Percentiles rank a stretch among this genome's conserved stretches.
phyloP scores from a whole-genome alignment of 257 asterid species.

The Solanum rostratum region DNA sequence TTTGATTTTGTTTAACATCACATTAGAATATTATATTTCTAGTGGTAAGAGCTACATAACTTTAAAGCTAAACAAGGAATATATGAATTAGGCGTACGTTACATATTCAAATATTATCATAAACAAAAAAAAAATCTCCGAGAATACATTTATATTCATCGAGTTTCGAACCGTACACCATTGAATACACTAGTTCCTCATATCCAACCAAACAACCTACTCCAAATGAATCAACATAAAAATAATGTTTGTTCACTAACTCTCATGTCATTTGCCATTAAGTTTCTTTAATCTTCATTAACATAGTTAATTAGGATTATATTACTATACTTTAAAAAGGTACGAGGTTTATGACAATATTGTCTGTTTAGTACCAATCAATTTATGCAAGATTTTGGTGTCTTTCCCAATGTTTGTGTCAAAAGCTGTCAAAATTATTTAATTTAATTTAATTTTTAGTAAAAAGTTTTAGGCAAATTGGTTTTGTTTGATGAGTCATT shows the following conservation, averaged over 20 bases:
- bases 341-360: constrained; percentile 1
- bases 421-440: neutral
- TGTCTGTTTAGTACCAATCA: neutral
- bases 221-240: neutral
- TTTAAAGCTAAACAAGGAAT: neutral
- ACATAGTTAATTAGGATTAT: neutral
- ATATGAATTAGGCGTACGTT: neutral
- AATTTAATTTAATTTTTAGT: neutral
- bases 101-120: neutral
- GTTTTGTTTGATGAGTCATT: neutral
- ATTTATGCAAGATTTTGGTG: neutral
- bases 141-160: neutral
- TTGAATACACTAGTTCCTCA: neutral
- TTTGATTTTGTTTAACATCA: too few species aligned
- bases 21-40: neutral
- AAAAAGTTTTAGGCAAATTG: neutral
- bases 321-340: neutral
- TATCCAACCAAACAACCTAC: neutral
- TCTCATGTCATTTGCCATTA: neutral
- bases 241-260: neutral
- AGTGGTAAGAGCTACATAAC: neutral
- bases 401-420: neutral
- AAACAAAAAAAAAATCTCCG: too few species aligned
- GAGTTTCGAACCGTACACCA: neutral
- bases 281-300: neutral